These are phyloP conservation scores for Citrus trifoliata DNA, from an alignment of 345 rosid species.

Conservation along the genomic window DNA sequence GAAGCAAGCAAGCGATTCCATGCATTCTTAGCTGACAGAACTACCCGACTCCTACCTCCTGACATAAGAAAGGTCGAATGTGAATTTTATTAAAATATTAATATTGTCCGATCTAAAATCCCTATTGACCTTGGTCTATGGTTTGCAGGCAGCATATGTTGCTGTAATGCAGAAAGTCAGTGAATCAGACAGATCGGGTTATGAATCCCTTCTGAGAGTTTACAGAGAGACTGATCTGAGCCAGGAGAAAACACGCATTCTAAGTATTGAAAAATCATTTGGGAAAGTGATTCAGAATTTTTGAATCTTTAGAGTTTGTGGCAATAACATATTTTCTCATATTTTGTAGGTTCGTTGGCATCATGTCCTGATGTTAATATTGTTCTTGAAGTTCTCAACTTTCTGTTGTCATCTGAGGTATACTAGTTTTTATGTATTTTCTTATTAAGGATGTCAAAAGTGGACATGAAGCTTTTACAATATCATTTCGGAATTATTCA, in stretches of 20 bases:
- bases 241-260: conserved; percentile 92
- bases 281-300: background rate
- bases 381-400: conserved; percentile 70
- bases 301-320: conserved; percentile 1
- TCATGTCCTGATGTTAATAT: conserved; percentile 63
- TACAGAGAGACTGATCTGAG: conserved; percentile 94
- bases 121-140: conserved; percentile 10
- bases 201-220: conserved; percentile 72
- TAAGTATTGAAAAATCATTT: conserved; percentile 39
- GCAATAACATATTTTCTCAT: background rate
- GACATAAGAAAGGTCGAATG: conserved; percentile 69
- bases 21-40: conserved; percentile 75
- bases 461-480: background rate
- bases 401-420: conserved; percentile 79
- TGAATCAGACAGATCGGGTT: conserved; percentile 57
- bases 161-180: conserved; percentile 79
- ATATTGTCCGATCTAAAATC: background rate
- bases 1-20: conserved; percentile 73
- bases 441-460: background rate
- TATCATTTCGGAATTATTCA: background rate
- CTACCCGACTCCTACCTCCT: conserved; percentile 77
- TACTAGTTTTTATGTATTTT: background rate
- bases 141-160: conserved; percentile 78
- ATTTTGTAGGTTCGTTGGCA: conserved; percentile 61
- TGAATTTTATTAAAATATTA: background rate